Conservation (phyloP, 352 stramenopile genomes). For the Pythium monospermum region DNA sequence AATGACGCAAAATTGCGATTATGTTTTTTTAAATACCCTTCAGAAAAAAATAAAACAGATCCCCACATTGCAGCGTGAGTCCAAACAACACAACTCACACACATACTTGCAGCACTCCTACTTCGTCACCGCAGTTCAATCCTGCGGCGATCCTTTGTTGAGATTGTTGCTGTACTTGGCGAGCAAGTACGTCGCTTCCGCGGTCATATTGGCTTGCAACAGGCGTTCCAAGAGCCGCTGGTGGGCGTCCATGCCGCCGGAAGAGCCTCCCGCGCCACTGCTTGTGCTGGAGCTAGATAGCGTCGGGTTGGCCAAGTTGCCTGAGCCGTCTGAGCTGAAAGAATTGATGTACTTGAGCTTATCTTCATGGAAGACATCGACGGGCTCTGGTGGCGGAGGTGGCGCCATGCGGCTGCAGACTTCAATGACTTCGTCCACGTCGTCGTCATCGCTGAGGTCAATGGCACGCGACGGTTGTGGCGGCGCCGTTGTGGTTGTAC, state of each 20-base stretch:
- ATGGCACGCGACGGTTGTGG: no score
- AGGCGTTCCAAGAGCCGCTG: conserved; percentile 56
- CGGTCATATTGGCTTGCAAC: conserved; percentile 60
- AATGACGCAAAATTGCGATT: no score
- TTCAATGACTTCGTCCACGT: conserved; percentile 36
- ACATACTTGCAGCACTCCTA: no score
- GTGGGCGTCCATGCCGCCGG: conserved; percentile 24
- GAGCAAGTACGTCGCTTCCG: conserved; percentile 65
- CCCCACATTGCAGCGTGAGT: no score
- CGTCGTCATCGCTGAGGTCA: conserved; percentile 22
- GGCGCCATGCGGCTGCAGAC: conserved; percentile 23
- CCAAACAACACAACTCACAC: no score
- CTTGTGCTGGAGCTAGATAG: conserved; percentile 1
- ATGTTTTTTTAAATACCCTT: no score
- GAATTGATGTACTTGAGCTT: conserved; percentile 67
- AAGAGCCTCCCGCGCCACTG: conserved; percentile 8
- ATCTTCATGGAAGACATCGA: conserved; percentile 43
- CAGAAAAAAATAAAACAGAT: no score
- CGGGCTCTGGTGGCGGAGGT: conserved; percentile 16
- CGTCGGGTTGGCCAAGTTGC: conserved; percentile 16
- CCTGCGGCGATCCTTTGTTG: no score
- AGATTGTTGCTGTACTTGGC: conserved; percentile 61
- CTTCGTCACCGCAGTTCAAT: no score
- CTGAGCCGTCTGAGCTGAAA: conserved; percentile 31
- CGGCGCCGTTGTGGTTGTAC: no score